These are phyloP conservation scores for Candida takata DNA, from an alignment of 805 yeast genomes.

Conservation along the genomic window DNA sequence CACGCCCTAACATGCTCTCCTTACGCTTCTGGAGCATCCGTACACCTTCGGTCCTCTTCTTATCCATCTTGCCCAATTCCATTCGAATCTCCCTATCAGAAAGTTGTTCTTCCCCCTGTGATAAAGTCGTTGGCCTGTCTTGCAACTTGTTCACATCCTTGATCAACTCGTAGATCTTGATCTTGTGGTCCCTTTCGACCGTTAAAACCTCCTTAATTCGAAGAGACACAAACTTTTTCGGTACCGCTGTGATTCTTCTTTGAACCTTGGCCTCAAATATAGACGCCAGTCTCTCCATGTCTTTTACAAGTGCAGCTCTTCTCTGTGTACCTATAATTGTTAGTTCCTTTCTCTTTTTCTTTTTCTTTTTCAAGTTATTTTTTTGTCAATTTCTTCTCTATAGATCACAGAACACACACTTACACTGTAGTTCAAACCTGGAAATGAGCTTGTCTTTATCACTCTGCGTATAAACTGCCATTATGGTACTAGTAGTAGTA, in stretches of 20 bases:
- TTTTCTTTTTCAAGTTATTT: too few relatives aligned
- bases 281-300: slow-evolving; percentile 10
- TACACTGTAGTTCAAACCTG: slow-evolving; percentile 21
- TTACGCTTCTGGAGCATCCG: slow-evolving; percentile 13
- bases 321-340: slow-evolving; percentile 9
- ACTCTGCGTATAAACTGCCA: neutral
- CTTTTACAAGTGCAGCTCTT: slow-evolving; percentile 10
- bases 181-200: slow-evolving; percentile 23
- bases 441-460: slow-evolving; percentile 13
- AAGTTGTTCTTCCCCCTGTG: neutral
- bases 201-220: slow-evolving; percentile 19
- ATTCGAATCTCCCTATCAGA: slow-evolving; percentile 7
- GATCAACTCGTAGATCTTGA: slow-evolving; percentile 20
- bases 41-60: slow-evolving; percentile 11
- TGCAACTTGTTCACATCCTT: slow-evolving; percentile 12
- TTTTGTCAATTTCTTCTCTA: neutral
- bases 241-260: slow-evolving; percentile 17
- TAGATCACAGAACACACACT: slow-evolving; percentile 5
- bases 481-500: too few relatives aligned
- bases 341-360: slow-evolving; percentile 8
- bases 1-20: slow-evolving; percentile 15
- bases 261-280: slow-evolving; percentile 19
- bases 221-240: slow-evolving; percentile 19
- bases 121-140: too few relatives aligned
- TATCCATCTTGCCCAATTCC: slow-evolving; percentile 9